Percentiles rank a stretch among this genome's conserved stretches.
Evolutionary conservation across 2,329 filamentous ascomycete species (phyloP).

Genomic region (Penicillium sp.): DNA sequence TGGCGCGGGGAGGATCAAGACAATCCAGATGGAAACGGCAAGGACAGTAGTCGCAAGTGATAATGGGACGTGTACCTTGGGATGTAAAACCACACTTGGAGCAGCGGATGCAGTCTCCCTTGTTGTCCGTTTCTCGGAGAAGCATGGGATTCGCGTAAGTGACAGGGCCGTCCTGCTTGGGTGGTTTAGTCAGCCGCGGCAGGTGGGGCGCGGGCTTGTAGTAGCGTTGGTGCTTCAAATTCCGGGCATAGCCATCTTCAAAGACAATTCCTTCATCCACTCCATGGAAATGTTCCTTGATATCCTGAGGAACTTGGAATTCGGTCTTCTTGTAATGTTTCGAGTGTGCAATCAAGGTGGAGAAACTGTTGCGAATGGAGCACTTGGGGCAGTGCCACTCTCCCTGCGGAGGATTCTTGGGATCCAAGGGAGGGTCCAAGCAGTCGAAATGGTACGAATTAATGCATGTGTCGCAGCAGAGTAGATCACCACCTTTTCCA

Average conservation of each 20-base stretch:
- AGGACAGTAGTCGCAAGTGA: constrained; percentile 80
- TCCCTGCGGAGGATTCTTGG: constrained; percentile 63
- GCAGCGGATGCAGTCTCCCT: constrained; percentile 75
- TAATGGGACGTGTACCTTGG: constrained; percentile 65
- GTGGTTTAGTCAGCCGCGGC: constrained; percentile 23
- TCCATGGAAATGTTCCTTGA: constrained; percentile 75
- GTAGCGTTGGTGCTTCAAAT: constrained; percentile 11
- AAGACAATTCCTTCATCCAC: constrained; percentile 79
- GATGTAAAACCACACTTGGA: constrained; percentile 68
- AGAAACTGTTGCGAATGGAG: constrained; percentile 56
- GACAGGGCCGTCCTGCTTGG: constrained; percentile 7
- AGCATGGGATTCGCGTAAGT: constrained; percentile 30
- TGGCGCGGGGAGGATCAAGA: constrained; percentile 75
- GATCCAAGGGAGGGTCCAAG: constrained; percentile 73
- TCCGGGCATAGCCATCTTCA: constrained; percentile 41
- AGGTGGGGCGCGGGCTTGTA: constrained; percentile 22
- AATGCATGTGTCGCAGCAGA: constrained; percentile 91
- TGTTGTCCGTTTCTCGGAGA: constrained; percentile 63
- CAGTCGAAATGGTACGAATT: constrained; percentile 89
- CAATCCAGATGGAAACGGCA: constrained; percentile 92
- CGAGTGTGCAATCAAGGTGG: constrained; percentile 61
- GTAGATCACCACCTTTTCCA: constrained; percentile 74
- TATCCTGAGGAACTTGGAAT: constrained; percentile 66
- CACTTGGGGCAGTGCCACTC: constrained; percentile 76
- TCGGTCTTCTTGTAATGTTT: constrained; percentile 68